A percentile compares a stretch with the other conserved stretches of the same genome.
Evolutionary conservation across 306 rosid genomes (phyloP).

Genomic region (Ammopiptanthus mongolicus): DNA sequence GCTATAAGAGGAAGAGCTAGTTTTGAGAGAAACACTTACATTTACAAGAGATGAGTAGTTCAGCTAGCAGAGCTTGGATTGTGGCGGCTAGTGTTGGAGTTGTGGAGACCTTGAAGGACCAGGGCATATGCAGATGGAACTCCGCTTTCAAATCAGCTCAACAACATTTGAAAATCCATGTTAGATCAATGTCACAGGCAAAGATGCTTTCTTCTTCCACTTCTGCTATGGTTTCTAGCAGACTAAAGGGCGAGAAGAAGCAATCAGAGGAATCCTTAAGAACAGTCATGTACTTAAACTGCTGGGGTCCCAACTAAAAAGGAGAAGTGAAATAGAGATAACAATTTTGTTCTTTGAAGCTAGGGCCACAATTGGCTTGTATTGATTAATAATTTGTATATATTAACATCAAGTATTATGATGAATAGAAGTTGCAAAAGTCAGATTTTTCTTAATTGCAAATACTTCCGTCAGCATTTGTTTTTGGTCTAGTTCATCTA

Average conservation of each 20-base stretch:
- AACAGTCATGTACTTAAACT: conserved; percentile 50
- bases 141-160: conserved; percentile 27
- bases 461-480: not conserved
- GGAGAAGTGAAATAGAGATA: not conserved
- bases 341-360: not conserved
- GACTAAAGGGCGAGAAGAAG: conserved; percentile 23
- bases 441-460: not conserved
- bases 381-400: not conserved
- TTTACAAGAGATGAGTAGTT: conserved; percentile 24
- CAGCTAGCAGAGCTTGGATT: conserved; percentile 30
- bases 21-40: not conserved
- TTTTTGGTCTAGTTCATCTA: not conserved
- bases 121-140: conserved; percentile 60
- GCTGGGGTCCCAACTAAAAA: conserved; percentile 38
- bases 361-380: not conserved
- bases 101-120: conserved; percentile 51
- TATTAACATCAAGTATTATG: not conserved
- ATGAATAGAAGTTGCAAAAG: not conserved
- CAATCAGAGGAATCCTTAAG: conserved; percentile 58
- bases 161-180: conserved; percentile 29
- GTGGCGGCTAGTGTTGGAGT: conserved; percentile 34
- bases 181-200: conserved; percentile 34
- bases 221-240: conserved; percentile 26
- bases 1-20: not conserved
- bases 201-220: conserved; percentile 33